Base-by-base conservation (phyloP, 2,329 filamentous ascomycete species). In the Neofusicoccum laricinum region DNA sequence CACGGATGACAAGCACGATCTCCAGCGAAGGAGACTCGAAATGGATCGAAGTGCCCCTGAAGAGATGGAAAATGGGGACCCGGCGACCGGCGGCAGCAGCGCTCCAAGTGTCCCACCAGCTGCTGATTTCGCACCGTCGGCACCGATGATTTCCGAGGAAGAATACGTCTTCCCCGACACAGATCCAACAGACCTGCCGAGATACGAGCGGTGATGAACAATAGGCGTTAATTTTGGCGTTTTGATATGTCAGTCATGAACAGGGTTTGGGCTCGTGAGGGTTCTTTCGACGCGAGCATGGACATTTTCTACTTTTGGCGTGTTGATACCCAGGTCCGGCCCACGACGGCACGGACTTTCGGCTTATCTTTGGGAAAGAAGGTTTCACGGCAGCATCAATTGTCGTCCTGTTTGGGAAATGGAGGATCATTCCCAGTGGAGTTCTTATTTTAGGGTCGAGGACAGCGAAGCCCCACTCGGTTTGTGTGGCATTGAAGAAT, bases 1-100 rank as follows among this genome's bases (percentile, higher is more conserved):
- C 2, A 80, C 77, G 14, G 91, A 95, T 63, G 93, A 96, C 75
- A 95, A 96, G 74, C 87, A 89, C 69, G 92, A 96, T 73, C 79
- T 92, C 6, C 90, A 93, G 58, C 71, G 78, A 15, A 73, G 75
- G 8, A 71, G 77, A 53, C 68, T 82, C 4, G 71, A 79, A 67
- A 68, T 76, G 66, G 77, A 79, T 49, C 71, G 73, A 8, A 82
- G 79, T 43, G 78, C 77, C 3, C 80, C 80, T 12, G 67, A 63
- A 6, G 69, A 40, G 4, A 10, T 30, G 12, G 4, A 6, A 17
- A 21, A 17, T 8, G 58, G 25, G n/a, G 34, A 40, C 3, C 4
- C 36, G 7, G 45, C 43, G 12, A 19, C 12, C 10, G 58, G 45
- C 41, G n/a, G 41, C 10, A 15, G 41, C 55, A 59, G 30, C 21